These are phyloP conservation scores for Phytophthora citrophthora DNA, from an alignment of 352 stramenopile genomes.

Conservation along the genomic window DNA sequence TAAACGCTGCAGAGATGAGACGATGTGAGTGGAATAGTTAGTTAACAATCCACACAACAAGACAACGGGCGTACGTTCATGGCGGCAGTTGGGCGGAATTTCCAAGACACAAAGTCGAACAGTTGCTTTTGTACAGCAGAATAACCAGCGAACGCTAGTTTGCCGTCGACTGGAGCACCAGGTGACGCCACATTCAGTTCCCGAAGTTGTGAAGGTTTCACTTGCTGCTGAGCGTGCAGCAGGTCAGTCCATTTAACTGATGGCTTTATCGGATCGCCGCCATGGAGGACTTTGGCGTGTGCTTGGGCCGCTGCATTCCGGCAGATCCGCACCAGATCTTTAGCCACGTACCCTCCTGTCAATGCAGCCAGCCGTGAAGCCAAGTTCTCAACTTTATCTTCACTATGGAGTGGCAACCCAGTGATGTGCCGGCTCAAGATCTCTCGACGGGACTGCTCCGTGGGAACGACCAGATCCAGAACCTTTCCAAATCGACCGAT, in stretches of 20 bases:
- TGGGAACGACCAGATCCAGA: constrained; percentile 70
- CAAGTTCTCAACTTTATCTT: constrained; percentile 13
- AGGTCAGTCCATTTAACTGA: constrained; percentile 52
- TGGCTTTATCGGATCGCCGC: not conserved
- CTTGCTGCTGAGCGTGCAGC: constrained; percentile 54
- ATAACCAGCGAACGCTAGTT: constrained; percentile 71
- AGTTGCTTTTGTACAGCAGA: constrained; percentile 59
- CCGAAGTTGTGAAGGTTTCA: constrained; percentile 78
- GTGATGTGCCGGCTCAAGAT: constrained; percentile 59
- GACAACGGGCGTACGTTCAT: constrained; percentile 58
- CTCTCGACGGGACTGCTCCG: constrained; percentile 53
- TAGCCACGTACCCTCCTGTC: constrained; percentile 81
- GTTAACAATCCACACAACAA: not conserved
- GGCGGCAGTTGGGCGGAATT: constrained; percentile 62
- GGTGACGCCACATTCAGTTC: constrained; percentile 78
- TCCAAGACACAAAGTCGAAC: constrained; percentile 69
- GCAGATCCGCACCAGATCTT: constrained; percentile 77
- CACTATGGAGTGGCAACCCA: constrained; percentile 29
- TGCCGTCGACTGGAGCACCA: constrained; percentile 18
- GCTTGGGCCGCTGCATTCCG: constrained; percentile 59
- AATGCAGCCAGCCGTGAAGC: constrained; percentile 54
- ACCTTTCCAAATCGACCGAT: constrained; percentile 62
- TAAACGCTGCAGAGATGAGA: constrained; percentile 47
- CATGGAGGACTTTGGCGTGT: constrained; percentile 12
- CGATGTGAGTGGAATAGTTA: constrained; percentile 13